Base-by-base conservation (phyloP, 2,329 filamentous ascomycete genomes). In the Aspergillus oerlinghausenensis region DNA sequence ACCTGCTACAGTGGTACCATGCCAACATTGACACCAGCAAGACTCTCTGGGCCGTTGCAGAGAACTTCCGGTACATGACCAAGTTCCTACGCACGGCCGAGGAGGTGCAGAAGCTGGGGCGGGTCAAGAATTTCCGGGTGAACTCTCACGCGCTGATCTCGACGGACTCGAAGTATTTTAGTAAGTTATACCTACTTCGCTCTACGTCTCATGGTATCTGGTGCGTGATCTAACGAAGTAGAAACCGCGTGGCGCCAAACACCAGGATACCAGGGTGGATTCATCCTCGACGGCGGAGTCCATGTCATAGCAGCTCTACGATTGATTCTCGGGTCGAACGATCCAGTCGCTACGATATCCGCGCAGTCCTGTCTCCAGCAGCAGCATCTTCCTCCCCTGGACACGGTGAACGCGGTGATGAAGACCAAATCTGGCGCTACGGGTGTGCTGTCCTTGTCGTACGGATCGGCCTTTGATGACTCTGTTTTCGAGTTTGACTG, bases 221-320 rank as follows among this genome's bases (percentile, higher is more conserved):
- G 29, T 14, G 0, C 29, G 1, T 32, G 3, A 2, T 14, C 29
- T 32, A 14, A 35, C 4, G 32, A 6, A 45, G 2, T 26, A 72
- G 78, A 80, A 62, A 83, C 82, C 1, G 68, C 73, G 19, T 85
- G 83, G 83, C 79, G 83, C 42, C 83, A 84, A 66, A 75, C 64
- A 17, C 82, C 83, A 0, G 75, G 75, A 32, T 79, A 84, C 63
- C 82, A 85, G 64, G 83, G 83, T 21, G 83, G 83, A 0, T 85
- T 85, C 59, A 61, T 86, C 49, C 75, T 86, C 1, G 83, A 86
- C 56, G 82, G 80, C 3, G 83, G 83, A 2, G 79, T 85, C 17
- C 83, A 85, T 62, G 80, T 80, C 56, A 68, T 81, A 32, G 82
- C 83, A 26, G 81, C 71, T 2, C 74, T 82, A 40, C 72, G 83